Percentiles rank a stretch among this genome's conserved stretches.
These are phyloP conservation scores for Poa pratensis DNA, from an alignment of 176 grass and related monocot genomes.

Conservation along the genomic window DNA sequence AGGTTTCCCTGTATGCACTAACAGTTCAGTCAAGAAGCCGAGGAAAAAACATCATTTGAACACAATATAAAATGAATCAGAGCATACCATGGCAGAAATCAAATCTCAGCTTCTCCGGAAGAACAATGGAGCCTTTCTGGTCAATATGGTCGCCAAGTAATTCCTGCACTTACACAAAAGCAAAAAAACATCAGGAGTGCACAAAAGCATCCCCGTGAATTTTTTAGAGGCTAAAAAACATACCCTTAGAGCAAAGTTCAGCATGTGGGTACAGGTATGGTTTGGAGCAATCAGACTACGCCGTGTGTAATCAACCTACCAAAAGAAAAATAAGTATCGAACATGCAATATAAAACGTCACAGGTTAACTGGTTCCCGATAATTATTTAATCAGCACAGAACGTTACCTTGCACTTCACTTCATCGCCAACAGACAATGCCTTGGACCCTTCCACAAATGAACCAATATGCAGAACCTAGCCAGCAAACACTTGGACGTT, in stretches of 20 bases:
- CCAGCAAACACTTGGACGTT: constrained; percentile 89
- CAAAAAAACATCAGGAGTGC: background rate
- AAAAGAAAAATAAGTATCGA: constrained; percentile 35
- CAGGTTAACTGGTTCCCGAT: constrained; percentile 1
- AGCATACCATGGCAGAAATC: constrained; percentile 95
- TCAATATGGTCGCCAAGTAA: constrained; percentile 95
- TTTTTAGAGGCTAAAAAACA: constrained; percentile 37
- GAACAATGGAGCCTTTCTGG: constrained; percentile 98
- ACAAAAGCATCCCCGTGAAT: constrained; percentile 1
- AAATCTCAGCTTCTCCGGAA: constrained; percentile 92
- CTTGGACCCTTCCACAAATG: constrained; percentile 53
- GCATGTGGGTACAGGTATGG: constrained; percentile 95
- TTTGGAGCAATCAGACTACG: constrained; percentile 84
- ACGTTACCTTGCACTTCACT: constrained; percentile 77
- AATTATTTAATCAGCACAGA: constrained; percentile 5
- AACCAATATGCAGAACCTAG: constrained; percentile 86
- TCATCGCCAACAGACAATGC: constrained; percentile 66
- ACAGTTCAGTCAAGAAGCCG: background rate
- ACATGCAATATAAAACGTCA: constrained; percentile 22
- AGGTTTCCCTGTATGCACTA: constrained; percentile 70
- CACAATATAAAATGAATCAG: constrained; percentile 28
- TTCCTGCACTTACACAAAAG: constrained; percentile 55
- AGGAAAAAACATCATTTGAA: background rate
- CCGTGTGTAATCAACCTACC: constrained; percentile 85
- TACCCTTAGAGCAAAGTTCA: constrained; percentile 94